Percentiles rank a stretch among this genome's conserved stretches.
phyloP scores from a whole-genome alignment of 2,329 filamentous ascomycete genomes.

The Stachybotrys echinatus region DNA sequence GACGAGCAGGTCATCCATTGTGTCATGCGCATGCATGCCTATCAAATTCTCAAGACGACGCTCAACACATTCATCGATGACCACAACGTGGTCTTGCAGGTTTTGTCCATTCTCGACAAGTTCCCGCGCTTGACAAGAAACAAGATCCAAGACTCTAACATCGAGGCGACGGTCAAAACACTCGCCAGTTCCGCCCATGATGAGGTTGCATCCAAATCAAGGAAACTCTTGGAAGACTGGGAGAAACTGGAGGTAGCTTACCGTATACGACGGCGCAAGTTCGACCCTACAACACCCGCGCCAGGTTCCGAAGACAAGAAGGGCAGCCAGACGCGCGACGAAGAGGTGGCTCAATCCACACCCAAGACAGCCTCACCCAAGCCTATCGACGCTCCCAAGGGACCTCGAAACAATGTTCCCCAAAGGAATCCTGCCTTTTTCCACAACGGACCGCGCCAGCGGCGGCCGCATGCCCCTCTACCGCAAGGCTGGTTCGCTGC shows the following conservation, averaged over 20 bases:
- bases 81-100: constrained; percentile 81
- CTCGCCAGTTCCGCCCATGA: constrained; percentile 66
- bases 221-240: constrained; percentile 75
- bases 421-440: constrained; percentile 50
- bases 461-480: constrained; percentile 54
- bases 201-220: constrained; percentile 67
- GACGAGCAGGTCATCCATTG: constrained; percentile 83
- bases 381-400: constrained; percentile 50
- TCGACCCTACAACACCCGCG: constrained; percentile 60
- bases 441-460: constrained; percentile 36
- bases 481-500: constrained; percentile 85
- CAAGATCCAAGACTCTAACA: constrained; percentile 95
- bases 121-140: constrained; percentile 90
- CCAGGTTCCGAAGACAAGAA: constrained; percentile 48
- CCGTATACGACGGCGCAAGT: constrained; percentile 85
- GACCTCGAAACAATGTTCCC: constrained; percentile 53
- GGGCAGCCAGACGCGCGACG: constrained; percentile 31
- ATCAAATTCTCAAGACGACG: constrained; percentile 86
- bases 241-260: constrained; percentile 86
- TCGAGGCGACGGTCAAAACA: constrained; percentile 73
- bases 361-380: constrained; percentile 37
- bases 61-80: constrained; percentile 85
- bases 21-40: constrained; percentile 94
- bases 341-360: constrained; percentile 28
- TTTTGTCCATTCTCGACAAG: constrained; percentile 81